phyloP scores from a whole-genome alignment of 2,329 filamentous ascomycete species.

The Penicillium crustosum region DNA sequence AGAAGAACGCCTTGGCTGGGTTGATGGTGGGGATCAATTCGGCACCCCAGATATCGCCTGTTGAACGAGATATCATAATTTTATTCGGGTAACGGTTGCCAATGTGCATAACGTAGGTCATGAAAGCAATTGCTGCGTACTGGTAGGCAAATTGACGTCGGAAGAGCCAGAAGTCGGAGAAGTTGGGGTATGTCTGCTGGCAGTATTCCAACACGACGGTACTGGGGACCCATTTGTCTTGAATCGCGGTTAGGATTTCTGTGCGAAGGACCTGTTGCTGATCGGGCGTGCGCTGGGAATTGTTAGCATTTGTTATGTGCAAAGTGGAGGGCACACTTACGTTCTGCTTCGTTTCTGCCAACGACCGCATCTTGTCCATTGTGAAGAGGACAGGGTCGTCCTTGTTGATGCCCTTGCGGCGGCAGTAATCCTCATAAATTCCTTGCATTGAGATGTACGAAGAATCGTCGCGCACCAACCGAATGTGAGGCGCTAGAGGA shows the following conservation, averaged over 20 bases:
- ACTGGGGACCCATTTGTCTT: slow-evolving; percentile 86
- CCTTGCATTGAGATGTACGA: slow-evolving; percentile 93
- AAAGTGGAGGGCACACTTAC: slow-evolving; percentile 32
- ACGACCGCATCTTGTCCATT: slow-evolving; percentile 84
- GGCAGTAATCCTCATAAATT: slow-evolving; percentile 94
- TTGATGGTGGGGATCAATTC: slow-evolving; percentile 92
- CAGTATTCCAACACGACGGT: slow-evolving; percentile 85
- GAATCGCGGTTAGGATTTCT: slow-evolving; percentile 92
- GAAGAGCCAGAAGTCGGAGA: slow-evolving; percentile 97
- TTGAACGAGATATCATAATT: slow-evolving; percentile 82
- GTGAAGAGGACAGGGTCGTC: slow-evolving; percentile 94
- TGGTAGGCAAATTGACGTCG: slow-evolving; percentile 95
- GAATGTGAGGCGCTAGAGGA: slow-evolving; percentile 88
- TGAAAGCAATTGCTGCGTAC: slow-evolving; percentile 90
- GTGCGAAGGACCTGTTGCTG: slow-evolving; percentile 71
- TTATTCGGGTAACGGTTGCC: slow-evolving; percentile 94
- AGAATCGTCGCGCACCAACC: slow-evolving; percentile 91
- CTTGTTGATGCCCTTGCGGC: slow-evolving; percentile 81
- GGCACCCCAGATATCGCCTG: slow-evolving; percentile 93
- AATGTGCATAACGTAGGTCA: slow-evolving; percentile 98
- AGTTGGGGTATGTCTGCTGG: slow-evolving; percentile 81
- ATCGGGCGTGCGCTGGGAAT: slow-evolving; percentile 54
- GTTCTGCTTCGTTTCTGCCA: slow-evolving; percentile 66
- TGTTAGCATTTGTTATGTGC: slow-evolving; percentile 28
- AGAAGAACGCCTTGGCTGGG: slow-evolving; percentile 79